Percentiles rank a stretch among this genome's conserved stretches.
Evolutionary conservation across 331 rosid species (phyloP).

Genomic region (Acacia concinna): DNA sequence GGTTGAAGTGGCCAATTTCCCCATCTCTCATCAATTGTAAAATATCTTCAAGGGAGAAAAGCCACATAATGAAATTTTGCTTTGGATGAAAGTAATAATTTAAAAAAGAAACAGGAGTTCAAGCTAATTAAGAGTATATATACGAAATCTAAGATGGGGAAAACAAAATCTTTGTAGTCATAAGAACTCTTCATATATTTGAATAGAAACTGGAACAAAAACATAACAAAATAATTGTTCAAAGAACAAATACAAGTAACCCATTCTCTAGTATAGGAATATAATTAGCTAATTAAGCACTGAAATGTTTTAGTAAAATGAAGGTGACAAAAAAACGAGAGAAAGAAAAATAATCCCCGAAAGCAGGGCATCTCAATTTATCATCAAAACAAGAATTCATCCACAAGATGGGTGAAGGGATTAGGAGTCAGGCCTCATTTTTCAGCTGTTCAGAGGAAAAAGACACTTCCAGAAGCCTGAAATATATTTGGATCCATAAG

Average conservation of each 20-base stretch:
- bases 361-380: neutral
- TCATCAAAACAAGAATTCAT: constrained; percentile 1
- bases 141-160: neutral
- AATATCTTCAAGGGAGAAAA: too few relatives aligned
- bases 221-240: neutral
- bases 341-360: neutral
- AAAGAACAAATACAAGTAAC: neutral
- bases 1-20: neutral
- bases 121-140: neutral
- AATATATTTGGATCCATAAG: too few relatives aligned
- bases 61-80: neutral
- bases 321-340: neutral
- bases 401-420: too few relatives aligned
- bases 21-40: neutral
- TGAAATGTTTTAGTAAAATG: neutral
- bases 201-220: neutral
- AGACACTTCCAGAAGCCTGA: too few relatives aligned
- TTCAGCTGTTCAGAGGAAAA: too few relatives aligned
- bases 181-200: neutral
- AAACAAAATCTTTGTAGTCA: neutral
- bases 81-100: neutral
- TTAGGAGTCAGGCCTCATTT: too few relatives aligned
- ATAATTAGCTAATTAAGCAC: neutral
- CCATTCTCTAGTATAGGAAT: neutral
- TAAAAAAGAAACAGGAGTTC: too few relatives aligned